Evolutionary conservation across 1,284 basidiomycete genomes (phyloP).

Genomic region (Schizophyllum commune): DNA sequence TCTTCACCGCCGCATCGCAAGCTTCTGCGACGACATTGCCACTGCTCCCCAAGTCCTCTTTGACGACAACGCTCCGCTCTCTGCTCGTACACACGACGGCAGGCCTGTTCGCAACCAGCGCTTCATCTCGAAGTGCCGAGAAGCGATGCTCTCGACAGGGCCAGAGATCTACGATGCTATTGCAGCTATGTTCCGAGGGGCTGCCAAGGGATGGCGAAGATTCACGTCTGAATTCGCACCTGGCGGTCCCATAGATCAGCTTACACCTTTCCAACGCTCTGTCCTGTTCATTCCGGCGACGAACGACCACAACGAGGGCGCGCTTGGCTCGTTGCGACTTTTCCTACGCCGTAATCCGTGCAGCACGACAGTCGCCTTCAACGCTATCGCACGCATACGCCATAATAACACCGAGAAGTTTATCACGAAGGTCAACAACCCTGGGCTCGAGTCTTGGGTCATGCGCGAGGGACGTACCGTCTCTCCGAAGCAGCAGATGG

Average conservation of each 20-base stretch:
- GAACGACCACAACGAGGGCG: conserved; percentile 17
- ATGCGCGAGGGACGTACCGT: no score
- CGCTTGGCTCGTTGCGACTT: conserved; percentile 8
- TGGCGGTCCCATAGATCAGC: conserved; percentile 10
- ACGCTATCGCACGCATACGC: no score
- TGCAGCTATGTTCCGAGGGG: conserved; percentile 12
- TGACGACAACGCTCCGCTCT: conserved; percentile 1
- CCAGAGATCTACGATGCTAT: conserved; percentile 8
- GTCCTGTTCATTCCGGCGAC: conserved; percentile 13
- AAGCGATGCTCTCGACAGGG: conserved; percentile 1
- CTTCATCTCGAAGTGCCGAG: conserved; percentile 7
- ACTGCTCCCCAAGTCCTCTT: conserved; percentile 7
- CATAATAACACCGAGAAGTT: no score
- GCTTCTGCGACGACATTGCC: conserved; percentile 7
- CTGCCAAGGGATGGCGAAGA: conserved; percentile 11
- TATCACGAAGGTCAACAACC: no score
- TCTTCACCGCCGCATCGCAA: neutral
- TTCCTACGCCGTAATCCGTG: neutral
- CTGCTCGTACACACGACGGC: conserved; percentile 5
- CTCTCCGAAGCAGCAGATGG: no score
- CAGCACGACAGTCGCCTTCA: no score
- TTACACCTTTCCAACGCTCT: conserved; percentile 6
- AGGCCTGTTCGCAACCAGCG: conserved; percentile 9
- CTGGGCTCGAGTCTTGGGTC: no score
- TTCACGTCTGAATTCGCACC: conserved; percentile 13